Percentiles rank a stretch among this genome's conserved stretches.
Conservation (phyloP, 2,329 filamentous ascomycete species). For the Colletotrichum lindemuthianum region DNA sequence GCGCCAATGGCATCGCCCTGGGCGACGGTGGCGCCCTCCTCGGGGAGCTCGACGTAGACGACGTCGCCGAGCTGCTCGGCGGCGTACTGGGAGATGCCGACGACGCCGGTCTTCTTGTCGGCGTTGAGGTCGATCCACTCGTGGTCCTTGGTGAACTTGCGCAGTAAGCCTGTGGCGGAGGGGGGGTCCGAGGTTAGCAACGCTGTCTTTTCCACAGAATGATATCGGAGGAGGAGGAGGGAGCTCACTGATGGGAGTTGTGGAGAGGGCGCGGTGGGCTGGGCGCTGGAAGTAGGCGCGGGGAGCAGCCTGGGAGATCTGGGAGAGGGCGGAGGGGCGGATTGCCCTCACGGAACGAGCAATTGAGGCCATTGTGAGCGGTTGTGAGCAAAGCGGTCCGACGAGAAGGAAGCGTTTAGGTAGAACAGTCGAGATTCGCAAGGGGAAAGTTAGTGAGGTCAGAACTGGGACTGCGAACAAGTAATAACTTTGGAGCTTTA, state of each 20-base stretch:
- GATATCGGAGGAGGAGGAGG: slow-evolving; percentile 9
- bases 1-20: slow-evolving; percentile 89
- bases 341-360: slow-evolving; percentile 63
- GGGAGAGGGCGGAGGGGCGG: slow-evolving; percentile 57
- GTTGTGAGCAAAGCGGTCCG: slow-evolving; percentile 19
- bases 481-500: slow-evolving; percentile 21
- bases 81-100: slow-evolving; percentile 91
- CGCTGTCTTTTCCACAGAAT: not conserved
- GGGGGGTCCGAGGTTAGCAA: slow-evolving; percentile 20
- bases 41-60: slow-evolving; percentile 94
- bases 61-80: slow-evolving; percentile 94
- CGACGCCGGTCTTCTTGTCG: slow-evolving; percentile 82
- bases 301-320: slow-evolving; percentile 48
- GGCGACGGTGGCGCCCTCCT: slow-evolving; percentile 72
- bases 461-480: slow-evolving; percentile 20
- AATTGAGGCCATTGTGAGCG: slow-evolving; percentile 68
- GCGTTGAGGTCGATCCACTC: slow-evolving; percentile 94
- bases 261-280: slow-evolving; percentile 55
- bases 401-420: slow-evolving; percentile 16
- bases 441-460: slow-evolving; percentile 32
- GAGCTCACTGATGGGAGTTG: slow-evolving; percentile 49
- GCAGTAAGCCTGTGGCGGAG: slow-evolving; percentile 63
- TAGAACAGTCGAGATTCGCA: not conserved
- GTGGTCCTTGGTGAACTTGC: slow-evolving; percentile 96
- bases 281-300: slow-evolving; percentile 51